phyloP scores from a whole-genome alignment of 306 rosid genomes.

The Fagus crenata region DNA sequence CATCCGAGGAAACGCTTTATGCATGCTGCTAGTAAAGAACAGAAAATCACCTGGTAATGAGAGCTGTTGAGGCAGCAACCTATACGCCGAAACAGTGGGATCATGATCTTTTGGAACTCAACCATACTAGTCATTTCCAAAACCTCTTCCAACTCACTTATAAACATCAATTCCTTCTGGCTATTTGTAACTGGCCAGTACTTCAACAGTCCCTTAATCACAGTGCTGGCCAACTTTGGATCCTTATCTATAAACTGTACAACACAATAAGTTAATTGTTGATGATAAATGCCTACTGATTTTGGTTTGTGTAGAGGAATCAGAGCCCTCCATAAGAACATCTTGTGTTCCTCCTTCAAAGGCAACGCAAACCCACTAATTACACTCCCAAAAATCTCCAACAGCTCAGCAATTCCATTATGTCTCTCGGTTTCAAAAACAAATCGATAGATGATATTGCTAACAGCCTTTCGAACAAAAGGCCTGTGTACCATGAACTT shows the following conservation, averaged over 20 bases:
- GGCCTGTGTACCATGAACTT: slow-evolving; percentile 97
- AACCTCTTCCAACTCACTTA: slow-evolving; percentile 94
- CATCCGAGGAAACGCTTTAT: neutral
- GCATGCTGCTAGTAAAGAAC: neutral
- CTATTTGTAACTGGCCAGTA: slow-evolving; percentile 96
- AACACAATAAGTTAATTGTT: slow-evolving; percentile 85
- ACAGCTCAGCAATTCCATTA: slow-evolving; percentile 89
- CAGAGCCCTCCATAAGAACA: slow-evolving; percentile 80
- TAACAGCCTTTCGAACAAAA: slow-evolving; percentile 78
- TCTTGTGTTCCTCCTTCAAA: slow-evolving; percentile 93
- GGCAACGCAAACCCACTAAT: slow-evolving; percentile 97
- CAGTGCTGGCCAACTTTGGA: slow-evolving; percentile 74
- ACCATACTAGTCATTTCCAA: slow-evolving; percentile 85
- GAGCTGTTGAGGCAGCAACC: slow-evolving; percentile 77
- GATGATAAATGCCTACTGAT: slow-evolving; percentile 90
- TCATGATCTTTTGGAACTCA: slow-evolving; percentile 86
- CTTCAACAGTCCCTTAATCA: slow-evolving; percentile 83
- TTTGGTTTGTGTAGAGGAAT: slow-evolving; percentile 96
- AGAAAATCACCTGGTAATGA: slow-evolving; percentile 75
- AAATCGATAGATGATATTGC: slow-evolving; percentile 82
- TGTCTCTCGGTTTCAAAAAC: slow-evolving; percentile 90
- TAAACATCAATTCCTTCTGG: slow-evolving; percentile 97
- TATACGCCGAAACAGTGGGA: slow-evolving; percentile 71
- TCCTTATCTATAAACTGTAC: slow-evolving; percentile 94
- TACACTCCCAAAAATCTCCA: slow-evolving; percentile 97